These are phyloP conservation scores for Psophocarpus tetragonolobus DNA, from an alignment of 306 rosid genomes.

Conservation along the genomic window DNA sequence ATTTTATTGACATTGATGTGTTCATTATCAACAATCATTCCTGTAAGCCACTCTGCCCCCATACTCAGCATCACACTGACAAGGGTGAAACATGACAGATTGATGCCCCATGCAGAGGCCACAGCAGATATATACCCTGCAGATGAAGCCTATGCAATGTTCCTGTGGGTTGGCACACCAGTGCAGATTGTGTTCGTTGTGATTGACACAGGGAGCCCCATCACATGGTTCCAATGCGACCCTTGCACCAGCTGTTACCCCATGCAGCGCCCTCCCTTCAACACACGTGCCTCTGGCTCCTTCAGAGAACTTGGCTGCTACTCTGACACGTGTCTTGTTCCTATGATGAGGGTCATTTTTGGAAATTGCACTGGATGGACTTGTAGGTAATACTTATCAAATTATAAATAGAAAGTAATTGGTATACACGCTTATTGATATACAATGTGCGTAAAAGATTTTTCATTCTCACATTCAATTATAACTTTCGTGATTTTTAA, in stretches of 20 bases:
- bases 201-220: slow-evolving; percentile 37
- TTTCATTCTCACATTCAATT: no score
- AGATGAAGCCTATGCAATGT: slow-evolving; percentile 32
- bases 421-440: no score
- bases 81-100: slow-evolving; percentile 5
- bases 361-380: slow-evolving; percentile 22
- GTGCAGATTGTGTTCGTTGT: slow-evolving; percentile 31
- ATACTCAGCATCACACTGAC: slow-evolving; percentile 23
- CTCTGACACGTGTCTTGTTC: slow-evolving; percentile 35
- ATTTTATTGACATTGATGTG: background rate
- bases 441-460: no score
- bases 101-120: background rate
- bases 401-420: no score
- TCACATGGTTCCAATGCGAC: slow-evolving; percentile 44
- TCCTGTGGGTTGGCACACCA: slow-evolving; percentile 44
- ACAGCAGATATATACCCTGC: slow-evolving; percentile 19
- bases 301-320: slow-evolving; percentile 27
- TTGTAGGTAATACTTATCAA: no score
- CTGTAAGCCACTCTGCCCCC: background rate
- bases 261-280: slow-evolving; percentile 34
- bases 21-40: slow-evolving; percentile 1
- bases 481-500: no score
- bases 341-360: slow-evolving; percentile 29
- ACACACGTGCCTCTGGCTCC: slow-evolving; percentile 22
- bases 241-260: slow-evolving; percentile 43